A percentile compares a stretch with the other conserved stretches of the same genome.
Evolutionary conservation across 495 filamentous ascomycete species (phyloP).

Genomic region (Neurospora terricola): DNA sequence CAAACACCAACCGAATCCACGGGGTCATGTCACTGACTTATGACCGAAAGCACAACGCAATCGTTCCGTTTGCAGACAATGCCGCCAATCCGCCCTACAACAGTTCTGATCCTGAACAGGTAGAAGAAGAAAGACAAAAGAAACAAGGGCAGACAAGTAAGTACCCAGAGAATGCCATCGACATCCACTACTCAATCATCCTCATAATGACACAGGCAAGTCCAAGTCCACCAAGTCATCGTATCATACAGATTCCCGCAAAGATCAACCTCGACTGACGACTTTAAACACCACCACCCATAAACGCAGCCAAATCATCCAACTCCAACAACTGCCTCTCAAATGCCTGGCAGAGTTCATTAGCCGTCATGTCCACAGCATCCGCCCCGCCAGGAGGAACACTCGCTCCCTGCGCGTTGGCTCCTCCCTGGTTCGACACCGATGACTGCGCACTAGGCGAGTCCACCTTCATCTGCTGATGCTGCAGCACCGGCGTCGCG

Average conservation of each 20-base stretch:
- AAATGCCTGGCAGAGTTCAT: slow-evolving; percentile 38
- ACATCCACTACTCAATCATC: background rate
- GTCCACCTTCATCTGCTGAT: slow-evolving; percentile 22
- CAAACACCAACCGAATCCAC: background rate
- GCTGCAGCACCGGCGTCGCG: background rate
- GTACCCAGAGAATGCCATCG: background rate
- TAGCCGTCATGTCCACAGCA: slow-evolving; percentile 35
- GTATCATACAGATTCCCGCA: background rate
- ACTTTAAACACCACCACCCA: slow-evolving; percentile 40
- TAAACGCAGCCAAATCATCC: slow-evolving; percentile 42
- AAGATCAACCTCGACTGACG: background rate
- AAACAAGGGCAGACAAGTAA: background rate
- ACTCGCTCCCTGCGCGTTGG: background rate
- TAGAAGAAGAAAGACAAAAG: background rate
- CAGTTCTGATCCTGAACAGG: background rate
- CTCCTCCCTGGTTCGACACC: slow-evolving; percentile 11
- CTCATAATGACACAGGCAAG: background rate
- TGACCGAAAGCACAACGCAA: background rate
- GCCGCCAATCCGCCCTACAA: background rate
- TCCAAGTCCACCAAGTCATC: background rate
- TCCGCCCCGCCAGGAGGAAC: slow-evolving; percentile 10
- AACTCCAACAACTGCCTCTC: slow-evolving; percentile 41
- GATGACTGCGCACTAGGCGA: slow-evolving; percentile 28
- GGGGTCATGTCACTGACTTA: background rate
- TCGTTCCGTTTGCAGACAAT: background rate